Base-by-base conservation (phyloP, 306 rosid genomes). In the Fragaria nilgerrensis region DNA sequence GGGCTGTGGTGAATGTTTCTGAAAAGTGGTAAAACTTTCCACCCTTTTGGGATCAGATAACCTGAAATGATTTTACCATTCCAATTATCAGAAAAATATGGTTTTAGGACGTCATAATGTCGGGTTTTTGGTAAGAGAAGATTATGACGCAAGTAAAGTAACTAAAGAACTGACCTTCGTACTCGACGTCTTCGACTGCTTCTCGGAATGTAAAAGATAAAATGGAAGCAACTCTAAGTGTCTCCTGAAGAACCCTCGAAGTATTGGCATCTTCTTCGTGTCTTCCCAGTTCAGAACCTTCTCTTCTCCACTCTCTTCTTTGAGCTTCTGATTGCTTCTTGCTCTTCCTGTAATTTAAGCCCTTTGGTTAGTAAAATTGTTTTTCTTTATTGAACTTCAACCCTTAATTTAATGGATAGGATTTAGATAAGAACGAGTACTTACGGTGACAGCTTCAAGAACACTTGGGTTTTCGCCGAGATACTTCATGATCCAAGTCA, bases 1-100 rank as follows among this genome's bases (percentile, higher is more conserved):
- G 97, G 87, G 77, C 89, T 90, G 79, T 91, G 97, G 81, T 95
- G 99, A 74, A 95, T 95, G 79, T 95, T 92, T 79, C 99, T 90
- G 88, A 95, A 92, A 0, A 95, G 89, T 53, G 99, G 99, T 13
- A 95, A 80, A 14, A 95, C 97, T 85, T 95, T 95, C 99, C 99
- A 95, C 70, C 99, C 99, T 79, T 92, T 95, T 39, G 99, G 99
- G 58, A 95, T 92, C 25, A 95, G 93, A 80, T 89, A 88, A 14
- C 97, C 98, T 93, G 80, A 19, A 75, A 27, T 27, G 66, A 59
- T 55, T 55, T 25, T n/a, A 27, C 9, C 63, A 19, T 52, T 20
- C 9, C 17, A 59, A 10, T 13, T 11, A 59, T 59, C 49, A 52
- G 45, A 55, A 20, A 53, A 15, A 16, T 4, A 49, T 49, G 55